phyloP scores from a whole-genome alignment of 768 basidiomycete genomes.

The Suillus placidus region DNA sequence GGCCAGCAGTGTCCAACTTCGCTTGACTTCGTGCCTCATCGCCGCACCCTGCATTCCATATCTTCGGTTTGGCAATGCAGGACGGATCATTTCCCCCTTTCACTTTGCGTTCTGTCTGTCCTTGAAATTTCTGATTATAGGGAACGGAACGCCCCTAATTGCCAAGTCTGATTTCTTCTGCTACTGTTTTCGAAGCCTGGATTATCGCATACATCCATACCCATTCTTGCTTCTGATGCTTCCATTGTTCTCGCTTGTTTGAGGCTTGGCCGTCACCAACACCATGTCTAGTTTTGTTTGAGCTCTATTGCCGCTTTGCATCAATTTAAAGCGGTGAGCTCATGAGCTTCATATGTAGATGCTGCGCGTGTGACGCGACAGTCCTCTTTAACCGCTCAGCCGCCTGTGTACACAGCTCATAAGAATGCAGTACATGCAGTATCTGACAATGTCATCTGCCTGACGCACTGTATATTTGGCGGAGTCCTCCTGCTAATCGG shows the following conservation, averaged over 20 bases:
- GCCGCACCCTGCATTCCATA: constrained; percentile 20
- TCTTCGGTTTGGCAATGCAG: constrained; percentile 17
- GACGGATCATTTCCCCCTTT: background rate
- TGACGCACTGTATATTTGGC: background rate
- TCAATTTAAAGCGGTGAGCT: background rate
- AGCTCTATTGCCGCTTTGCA: background rate
- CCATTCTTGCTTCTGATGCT: background rate
- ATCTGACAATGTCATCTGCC: background rate
- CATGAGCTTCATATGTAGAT: background rate
- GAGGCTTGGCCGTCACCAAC: background rate
- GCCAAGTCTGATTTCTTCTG: background rate
- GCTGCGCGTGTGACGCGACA: background rate
- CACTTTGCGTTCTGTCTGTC: background rate
- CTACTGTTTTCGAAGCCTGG: background rate
- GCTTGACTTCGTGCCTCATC: background rate
- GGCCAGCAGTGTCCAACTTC: background rate
- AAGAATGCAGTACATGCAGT: background rate
- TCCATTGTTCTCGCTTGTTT: background rate
- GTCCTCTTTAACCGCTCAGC: background rate
- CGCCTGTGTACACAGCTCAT: background rate
- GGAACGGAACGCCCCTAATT: background rate
- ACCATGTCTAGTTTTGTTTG: background rate
- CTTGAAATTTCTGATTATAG: background rate
- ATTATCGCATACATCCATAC: background rate
- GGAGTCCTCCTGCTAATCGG: background rate